Evolutionary conservation across 176 grass and related monocot species (phyloP).

Genomic region (Carex littledalei): DNA sequence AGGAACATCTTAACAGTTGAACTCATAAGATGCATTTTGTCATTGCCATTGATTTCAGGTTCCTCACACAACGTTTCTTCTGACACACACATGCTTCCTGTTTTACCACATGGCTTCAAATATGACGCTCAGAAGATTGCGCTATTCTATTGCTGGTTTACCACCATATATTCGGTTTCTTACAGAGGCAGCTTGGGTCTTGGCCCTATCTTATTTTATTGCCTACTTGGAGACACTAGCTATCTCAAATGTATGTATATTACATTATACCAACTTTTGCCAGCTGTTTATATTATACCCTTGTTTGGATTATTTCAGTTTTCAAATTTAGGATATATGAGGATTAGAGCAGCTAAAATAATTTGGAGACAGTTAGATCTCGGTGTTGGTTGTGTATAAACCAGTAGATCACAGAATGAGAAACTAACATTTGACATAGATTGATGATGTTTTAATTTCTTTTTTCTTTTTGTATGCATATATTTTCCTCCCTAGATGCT

Average conservation of each 20-base stretch:
- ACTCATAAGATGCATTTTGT: background rate
- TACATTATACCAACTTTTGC: background rate
- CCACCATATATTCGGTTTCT: conserved; percentile 57
- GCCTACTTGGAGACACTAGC: conserved; percentile 91
- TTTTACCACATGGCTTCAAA: conserved; percentile 92
- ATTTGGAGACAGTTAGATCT: background rate
- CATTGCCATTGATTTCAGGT: conserved; percentile 57
- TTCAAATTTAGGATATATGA: background rate
- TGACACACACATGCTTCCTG: conserved; percentile 83
- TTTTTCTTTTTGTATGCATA: background rate
- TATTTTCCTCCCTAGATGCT: background rate
- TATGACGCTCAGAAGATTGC: conserved; percentile 79
- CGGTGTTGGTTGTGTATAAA: background rate
- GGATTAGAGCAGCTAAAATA: background rate
- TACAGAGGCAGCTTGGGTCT: conserved; percentile 70
- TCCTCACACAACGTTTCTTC: conserved; percentile 75
- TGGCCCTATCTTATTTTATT: conserved; percentile 82
- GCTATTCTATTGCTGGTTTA: conserved; percentile 42
- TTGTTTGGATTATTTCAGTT: background rate
- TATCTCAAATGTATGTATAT: conserved; percentile 83
- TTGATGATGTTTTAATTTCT: background rate
- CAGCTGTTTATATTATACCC: background rate
- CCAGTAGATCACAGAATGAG: background rate
- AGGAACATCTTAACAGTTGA: conserved; percentile 2
- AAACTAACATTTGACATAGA: background rate